These are phyloP conservation scores for Nyssa sinensis DNA, from an alignment of 148 eudicot species.

Conservation along the genomic window DNA sequence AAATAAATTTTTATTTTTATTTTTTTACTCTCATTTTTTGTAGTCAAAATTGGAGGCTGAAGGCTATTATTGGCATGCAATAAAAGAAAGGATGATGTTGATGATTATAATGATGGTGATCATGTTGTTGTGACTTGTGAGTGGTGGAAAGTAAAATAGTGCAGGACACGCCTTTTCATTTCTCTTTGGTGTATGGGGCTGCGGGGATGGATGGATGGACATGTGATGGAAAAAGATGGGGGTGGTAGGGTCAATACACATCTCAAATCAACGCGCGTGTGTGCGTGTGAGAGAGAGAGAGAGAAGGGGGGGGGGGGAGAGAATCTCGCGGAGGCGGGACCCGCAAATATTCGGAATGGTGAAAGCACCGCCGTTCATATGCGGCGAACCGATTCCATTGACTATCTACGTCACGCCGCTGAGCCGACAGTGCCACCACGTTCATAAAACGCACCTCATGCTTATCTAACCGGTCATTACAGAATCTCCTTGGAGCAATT, in stretches of 20 bases:
- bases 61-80: no score
- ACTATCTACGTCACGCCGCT: constrained; percentile 4
- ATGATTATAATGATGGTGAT: not conserved
- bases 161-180: not conserved
- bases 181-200: not conserved
- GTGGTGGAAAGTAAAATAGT: not conserved
- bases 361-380: constrained; percentile 18
- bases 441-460: not conserved
- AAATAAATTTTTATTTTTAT: no score
- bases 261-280: no score
- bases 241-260: no score
- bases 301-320: no score
- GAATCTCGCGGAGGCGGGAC: constrained; percentile 6
- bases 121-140: not conserved
- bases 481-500: not conserved
- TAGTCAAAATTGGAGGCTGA: no score
- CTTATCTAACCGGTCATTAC: not conserved
- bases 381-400: constrained; percentile 20
- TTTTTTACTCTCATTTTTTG: no score
- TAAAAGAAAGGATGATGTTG: not conserved
- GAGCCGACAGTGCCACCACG: constrained; percentile 2
- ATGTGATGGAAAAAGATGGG: constrained; percentile 29
- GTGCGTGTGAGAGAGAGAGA: no score
- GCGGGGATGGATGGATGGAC: constrained; percentile 38
- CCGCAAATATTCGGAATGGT: not conserved